Conservation (phyloP, 2,329 filamentous ascomycete genomes). For the Stachybotrys elegans region DNA sequence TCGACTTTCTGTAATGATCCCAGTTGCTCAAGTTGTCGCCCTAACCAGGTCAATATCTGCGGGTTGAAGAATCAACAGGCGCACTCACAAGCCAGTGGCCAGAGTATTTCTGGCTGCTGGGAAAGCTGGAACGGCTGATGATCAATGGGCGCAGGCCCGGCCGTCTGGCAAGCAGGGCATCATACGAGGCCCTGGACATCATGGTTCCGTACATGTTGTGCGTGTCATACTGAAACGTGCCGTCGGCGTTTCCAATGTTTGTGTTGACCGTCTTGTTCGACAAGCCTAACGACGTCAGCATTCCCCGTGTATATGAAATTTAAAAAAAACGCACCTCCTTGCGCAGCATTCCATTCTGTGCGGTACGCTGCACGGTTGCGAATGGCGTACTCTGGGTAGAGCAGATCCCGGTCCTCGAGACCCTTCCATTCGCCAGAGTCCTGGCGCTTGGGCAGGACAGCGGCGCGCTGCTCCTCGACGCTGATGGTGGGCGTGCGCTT, state of each 20-base stretch:
- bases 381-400: constrained; percentile 72
- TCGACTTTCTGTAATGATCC: constrained; percentile 70
- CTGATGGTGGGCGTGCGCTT: not conserved
- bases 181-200: constrained; percentile 72
- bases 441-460: constrained; percentile 23
- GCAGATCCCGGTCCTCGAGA: constrained; percentile 52
- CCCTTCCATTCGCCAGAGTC: constrained; percentile 42
- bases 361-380: constrained; percentile 60
- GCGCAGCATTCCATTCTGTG: constrained; percentile 39
- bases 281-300: too few species aligned
- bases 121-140: constrained; percentile 77
- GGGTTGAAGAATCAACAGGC: too few species aligned
- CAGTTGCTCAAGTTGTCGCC: constrained; percentile 69
- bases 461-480: not conserved
- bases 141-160: constrained; percentile 74
- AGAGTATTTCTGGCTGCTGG: constrained; percentile 68
- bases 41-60: too few species aligned
- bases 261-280: constrained; percentile 62
- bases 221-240: constrained; percentile 71
- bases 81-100: constrained; percentile 91
- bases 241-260: constrained; percentile 72
- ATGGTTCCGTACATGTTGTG: constrained; percentile 76
- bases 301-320: too few species aligned
- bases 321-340: too few species aligned
- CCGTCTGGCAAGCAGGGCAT: constrained; percentile 59